Evolutionary conservation across 106 monocot genomes (phyloP), one percentile per base, ranked within the genome.

Genomic region (Dioscorea alata): DNA sequence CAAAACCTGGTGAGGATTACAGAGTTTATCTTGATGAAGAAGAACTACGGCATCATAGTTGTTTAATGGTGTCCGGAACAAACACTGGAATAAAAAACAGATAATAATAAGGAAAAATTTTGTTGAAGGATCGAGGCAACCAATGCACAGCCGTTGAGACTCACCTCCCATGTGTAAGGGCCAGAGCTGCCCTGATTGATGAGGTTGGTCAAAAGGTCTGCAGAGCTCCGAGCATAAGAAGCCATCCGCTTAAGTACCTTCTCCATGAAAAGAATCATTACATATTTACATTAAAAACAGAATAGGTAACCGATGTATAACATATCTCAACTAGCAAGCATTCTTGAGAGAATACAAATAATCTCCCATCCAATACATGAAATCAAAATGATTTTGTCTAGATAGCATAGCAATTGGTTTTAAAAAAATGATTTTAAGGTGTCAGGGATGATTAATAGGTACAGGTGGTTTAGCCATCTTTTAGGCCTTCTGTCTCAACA

Each of bases 41-140:
- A 90, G 75, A 57, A 93, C 69, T 2, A 99, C 77, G 6, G 99
- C 99, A 83, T 93, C 99, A 74, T 93, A 99, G 60, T 87, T 90
- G 60, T 85, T 83, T 72, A 99, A 62, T 28, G 99, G 92, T 23
- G 92, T 99, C 42, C 82, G 73, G 33, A 99, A 90, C 14, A 99
- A 50, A 69, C 93, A 88, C 93, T 97, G 61, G 28, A 35, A 73
- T 9, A 50, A 59, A 57, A 63, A 25, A 48, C 15, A 42, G 6
- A 42, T 42, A 6, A 6, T 8, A 6, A 42, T 42, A 0, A 42
- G 42, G 42, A 42, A 42, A 42, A 42, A 28, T 28, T 28, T 28
- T 42, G 42, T 42, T 42, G 9, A 42, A 10, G 42, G 4, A 25
- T 31, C 49, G 64, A 17, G 8, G 12, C 35, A 16, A 48, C 0